Percentiles rank a stretch among this genome's conserved stretches.
Evolutionary conservation across 176 grass and related monocot species (phyloP).

Genomic region (Melocanna baccifera): DNA sequence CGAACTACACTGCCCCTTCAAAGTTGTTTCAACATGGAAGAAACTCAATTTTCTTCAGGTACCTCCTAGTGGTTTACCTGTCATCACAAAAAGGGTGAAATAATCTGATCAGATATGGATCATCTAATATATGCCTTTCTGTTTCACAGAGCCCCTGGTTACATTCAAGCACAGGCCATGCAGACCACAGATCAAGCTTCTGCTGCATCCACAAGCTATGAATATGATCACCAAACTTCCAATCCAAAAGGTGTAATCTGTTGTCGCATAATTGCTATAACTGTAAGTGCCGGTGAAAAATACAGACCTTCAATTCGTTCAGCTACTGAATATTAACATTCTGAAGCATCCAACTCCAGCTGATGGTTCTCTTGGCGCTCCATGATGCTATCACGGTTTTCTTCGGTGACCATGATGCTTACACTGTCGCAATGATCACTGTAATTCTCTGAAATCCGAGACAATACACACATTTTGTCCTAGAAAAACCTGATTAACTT

Average conservation of each 20-base stretch:
- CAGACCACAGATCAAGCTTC: not conserved
- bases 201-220: constrained; percentile 31
- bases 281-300: constrained; percentile 28
- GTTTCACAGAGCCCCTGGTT: constrained; percentile 34
- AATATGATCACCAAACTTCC: constrained; percentile 3
- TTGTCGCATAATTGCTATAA: constrained; percentile 52
- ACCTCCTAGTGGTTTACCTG: not conserved
- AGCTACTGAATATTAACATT: not conserved
- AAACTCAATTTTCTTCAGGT: constrained; percentile 65
- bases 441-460: constrained; percentile 33
- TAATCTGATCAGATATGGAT: not conserved
- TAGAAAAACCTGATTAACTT: not conserved
- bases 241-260: constrained; percentile 34
- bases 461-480: not conserved
- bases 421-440: constrained; percentile 42
- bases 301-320: not conserved
- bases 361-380: constrained; percentile 59
- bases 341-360: constrained; percentile 25
- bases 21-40: constrained; percentile 54
- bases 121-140: not conserved
- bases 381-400: constrained; percentile 47
- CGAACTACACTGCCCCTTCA: constrained; percentile 47
- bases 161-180: constrained; percentile 35
- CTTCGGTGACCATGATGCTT: constrained; percentile 26
- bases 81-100: not conserved